Evolutionary conservation across 1,284 basidiomycete genomes (phyloP).

Genomic region (Cutaneotrichosporon arboriforme): DNA sequence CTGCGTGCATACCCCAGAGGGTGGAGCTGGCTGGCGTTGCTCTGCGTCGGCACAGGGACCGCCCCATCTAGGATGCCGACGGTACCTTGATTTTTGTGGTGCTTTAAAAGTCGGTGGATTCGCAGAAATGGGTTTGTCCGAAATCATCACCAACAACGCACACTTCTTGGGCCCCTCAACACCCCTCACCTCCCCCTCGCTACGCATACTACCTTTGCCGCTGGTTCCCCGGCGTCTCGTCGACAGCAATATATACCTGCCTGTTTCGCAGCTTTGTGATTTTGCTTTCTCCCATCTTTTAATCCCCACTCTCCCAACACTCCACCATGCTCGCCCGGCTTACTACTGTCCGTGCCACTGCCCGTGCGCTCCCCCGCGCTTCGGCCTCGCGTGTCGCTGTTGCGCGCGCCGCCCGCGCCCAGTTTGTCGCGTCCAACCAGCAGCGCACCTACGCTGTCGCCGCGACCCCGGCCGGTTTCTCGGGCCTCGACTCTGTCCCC

Average conservation of each 20-base stretch:
- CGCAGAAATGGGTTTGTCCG: slow-evolving; percentile 16
- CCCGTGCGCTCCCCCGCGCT: slow-evolving; percentile 18
- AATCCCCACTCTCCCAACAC: neutral
- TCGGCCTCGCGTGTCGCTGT: slow-evolving; percentile 13
- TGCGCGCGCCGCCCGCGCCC: slow-evolving; percentile 11
- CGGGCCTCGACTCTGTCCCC: slow-evolving; percentile 14
- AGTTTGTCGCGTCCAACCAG: neutral
- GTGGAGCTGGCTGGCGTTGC: no score
- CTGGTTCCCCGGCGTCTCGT: neutral
- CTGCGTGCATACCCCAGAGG: no score
- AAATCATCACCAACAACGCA: neutral
- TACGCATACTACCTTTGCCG: neutral
- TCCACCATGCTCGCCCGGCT: slow-evolving; percentile 14
- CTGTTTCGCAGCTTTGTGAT: neutral
- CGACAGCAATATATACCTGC: no score
- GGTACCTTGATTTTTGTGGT: neutral
- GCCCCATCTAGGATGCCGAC: no score
- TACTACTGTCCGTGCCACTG: slow-evolving; percentile 13
- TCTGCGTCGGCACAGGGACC: no score
- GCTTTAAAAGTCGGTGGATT: slow-evolving; percentile 31
- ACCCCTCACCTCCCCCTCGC: neutral
- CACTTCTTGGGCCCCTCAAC: slow-evolving; percentile 1
- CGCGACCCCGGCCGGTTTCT: slow-evolving; percentile 16
- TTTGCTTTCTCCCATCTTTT: neutral
- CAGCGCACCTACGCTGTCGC: slow-evolving; percentile 14